Evolutionary conservation across 2,329 filamentous ascomycete species (phyloP), one percentile per base, ranked within the genome.

Genomic region (Annulohypoxylon truncatum): DNA sequence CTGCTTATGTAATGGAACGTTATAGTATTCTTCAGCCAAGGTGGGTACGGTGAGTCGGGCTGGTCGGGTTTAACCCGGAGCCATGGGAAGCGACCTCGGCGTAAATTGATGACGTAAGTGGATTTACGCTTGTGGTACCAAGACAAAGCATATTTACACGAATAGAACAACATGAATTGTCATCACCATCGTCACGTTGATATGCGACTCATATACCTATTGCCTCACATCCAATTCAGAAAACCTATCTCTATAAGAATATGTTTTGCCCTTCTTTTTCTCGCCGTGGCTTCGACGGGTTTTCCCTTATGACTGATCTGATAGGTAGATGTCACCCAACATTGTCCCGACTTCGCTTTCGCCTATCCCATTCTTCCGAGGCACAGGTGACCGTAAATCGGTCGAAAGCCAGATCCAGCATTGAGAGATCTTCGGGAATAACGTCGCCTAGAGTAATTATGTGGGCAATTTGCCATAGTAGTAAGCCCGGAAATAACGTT

Each of bases 291-390:
- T 35, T 9, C 24, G 3, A 12, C 10, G n/a, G 9, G 4, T 15
- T 15, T 1, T 22, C 20, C 33, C 29, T 35, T 47, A 18, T 38
- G 48, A n/a, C 31, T 12, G 12, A 50, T 24, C 31, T 22, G 31
- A 51, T 44, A n/a, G 22, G n/a, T n/a, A n/a, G 4, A 5, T 15
- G 7, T 13, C 28, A 50, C 46, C 53, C 10, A 29, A 31, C 26
- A 24, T n/a, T 35, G 35, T 61, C 61, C 65, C 61, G 61, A 68
- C 52, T 53, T 67, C 65, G 65, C 61, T 62, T 55, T 35, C 42
- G 47, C 38, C 28, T 52, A 47, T 44, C 47, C 9, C 46, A 10
- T 26, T 26, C 22, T 40, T 18, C 46, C 46, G 31, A 28, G 22
- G 20, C 20, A 40, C 38, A 50, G 53, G 42, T 26, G n/a, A 55